Percentiles rank a stretch among this genome's conserved stretches.
These are phyloP conservation scores for Alternaria rosae DNA, from an alignment of 2,329 filamentous ascomycete species.

Conservation along the genomic window DNA sequence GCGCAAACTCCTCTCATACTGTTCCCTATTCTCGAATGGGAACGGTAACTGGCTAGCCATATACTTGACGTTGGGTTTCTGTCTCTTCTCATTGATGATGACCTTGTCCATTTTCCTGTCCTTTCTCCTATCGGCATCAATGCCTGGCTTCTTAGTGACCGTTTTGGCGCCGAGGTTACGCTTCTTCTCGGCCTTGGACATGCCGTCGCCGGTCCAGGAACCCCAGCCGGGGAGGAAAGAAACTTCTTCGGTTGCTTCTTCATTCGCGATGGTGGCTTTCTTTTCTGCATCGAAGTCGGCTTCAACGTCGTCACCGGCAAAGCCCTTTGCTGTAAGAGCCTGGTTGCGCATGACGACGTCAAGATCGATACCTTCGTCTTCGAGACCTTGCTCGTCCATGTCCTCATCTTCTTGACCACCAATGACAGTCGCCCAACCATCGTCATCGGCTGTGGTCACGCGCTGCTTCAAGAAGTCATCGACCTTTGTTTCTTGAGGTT, in stretches of 20 bases:
- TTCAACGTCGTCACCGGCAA: slow-evolving; percentile 85
- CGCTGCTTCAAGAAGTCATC: slow-evolving; percentile 42
- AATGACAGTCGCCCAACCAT: slow-evolving; percentile 56
- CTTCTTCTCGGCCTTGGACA: slow-evolving; percentile 73
- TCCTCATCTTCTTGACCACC: slow-evolving; percentile 45
- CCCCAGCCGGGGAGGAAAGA: slow-evolving; percentile 95
- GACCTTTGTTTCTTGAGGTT: slow-evolving; percentile 23
- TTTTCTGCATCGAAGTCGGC: slow-evolving; percentile 85
- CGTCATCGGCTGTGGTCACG: slow-evolving; percentile 46
- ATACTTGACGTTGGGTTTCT: slow-evolving; percentile 92
- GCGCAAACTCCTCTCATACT: slow-evolving; percentile 89
- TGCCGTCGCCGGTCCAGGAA: slow-evolving; percentile 84
- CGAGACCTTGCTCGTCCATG: slow-evolving; percentile 37
- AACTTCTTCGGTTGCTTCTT: slow-evolving; percentile 83
- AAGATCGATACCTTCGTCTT: slow-evolving; percentile 52
- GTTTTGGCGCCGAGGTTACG: slow-evolving; percentile 61
- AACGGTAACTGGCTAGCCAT: slow-evolving; percentile 84
- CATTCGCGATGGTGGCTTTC: slow-evolving; percentile 71
- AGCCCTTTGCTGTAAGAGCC: slow-evolving; percentile 79
- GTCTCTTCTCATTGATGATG: slow-evolving; percentile 89
- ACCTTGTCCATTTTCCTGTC: slow-evolving; percentile 84
- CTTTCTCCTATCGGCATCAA: slow-evolving; percentile 78
- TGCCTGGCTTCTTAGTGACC: slow-evolving; percentile 70
- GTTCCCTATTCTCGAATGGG: slow-evolving; percentile 83
- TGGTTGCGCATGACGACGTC: slow-evolving; percentile 58